Evolutionary conservation across 495 filamentous ascomycete genomes (phyloP), one percentile per base, ranked within the genome.

Genomic region (Beverwykella pulmonaria): DNA sequence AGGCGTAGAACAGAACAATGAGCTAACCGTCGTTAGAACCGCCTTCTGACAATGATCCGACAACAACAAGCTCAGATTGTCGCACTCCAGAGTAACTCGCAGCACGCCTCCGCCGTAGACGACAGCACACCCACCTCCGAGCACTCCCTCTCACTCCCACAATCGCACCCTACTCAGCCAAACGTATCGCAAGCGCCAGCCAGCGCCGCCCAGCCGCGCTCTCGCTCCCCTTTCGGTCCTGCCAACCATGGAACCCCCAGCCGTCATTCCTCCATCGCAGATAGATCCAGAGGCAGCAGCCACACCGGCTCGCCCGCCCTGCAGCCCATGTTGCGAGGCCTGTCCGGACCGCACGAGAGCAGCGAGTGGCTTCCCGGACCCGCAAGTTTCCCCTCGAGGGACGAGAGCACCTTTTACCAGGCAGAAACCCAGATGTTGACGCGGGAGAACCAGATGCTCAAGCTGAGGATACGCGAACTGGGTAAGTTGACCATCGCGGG

Each of bases 361-460:
- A 59, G 32, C 36, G 77, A 77, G 12, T 76, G 63, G 69, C 39
- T 73, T 2, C 62, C 73, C 10, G 68, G 64, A 1, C 29, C 44
- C 57, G 70, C 50, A 39, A 65, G 41, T 26, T 59, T 6, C 3
- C 25, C 23, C 7, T 32, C 59, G 8, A 23, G 90, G 25, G 92
- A 95, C 73, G 93, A 97, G 73, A 86, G 84, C 65, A 86, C 90
- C 17, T 96, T 91, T 75, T 96, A 96, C 67, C 92, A 97, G 75
- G 91, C 93, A 2, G 94, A 98, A 77, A 92, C 91, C 2, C 86
- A 91, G 69, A 93, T 87, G 80, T 79, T 98, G 66, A 82, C 85
- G 20, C 82, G 94, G 47, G 94, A 98, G 80, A 98, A 98, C 72
- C 90, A 95, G 75, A 95, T 98, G 89, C 79, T 98, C 60, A 87